Base-by-base conservation (phyloP, 148 eudicot genomes). In the Vaccinium corymbosum region DNA sequence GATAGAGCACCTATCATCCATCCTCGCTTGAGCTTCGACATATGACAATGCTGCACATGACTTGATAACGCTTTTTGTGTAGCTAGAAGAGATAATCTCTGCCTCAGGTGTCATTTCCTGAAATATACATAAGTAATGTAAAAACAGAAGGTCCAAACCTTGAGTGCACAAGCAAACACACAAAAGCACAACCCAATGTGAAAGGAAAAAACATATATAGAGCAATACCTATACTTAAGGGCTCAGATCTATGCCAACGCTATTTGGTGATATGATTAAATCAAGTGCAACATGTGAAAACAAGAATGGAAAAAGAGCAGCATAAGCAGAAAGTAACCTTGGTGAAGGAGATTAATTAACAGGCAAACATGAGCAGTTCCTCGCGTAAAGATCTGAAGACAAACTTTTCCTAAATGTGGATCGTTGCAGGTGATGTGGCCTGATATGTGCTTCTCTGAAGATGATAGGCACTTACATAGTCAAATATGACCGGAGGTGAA, bases 11-110 rank as follows among this genome's bases (percentile, higher is more conserved):
- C 98, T 93, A 82, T 97, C 99, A 86, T 97, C 99, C 99, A 97
- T 97, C 89, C 98, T 94, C 14, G 99, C 97, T 88, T 97, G 99
- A 86, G 99, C 99, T 86, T 97, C 99, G 75, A 97, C 94, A 87
- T 97, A 97, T 83, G 99, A 97, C 83, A 97, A 82, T 83, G 99
- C 99, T 57, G 99, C 95, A 89, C 93, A 92, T 85, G 99, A 97
- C 89, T 95, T 95, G 84, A 97, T 94, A 55, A 95, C 88, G 85
- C 98, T 93, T 91, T 97, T 97, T 78, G 98, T 93, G 86, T 87
- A 97, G 81, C 92, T 94, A 29, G 98, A 89, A 82, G 98, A 92
- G 78, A 97, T 90, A 81, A 97, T 92, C 48, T 97, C 97, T 70
- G 98, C 97, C 83, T 93, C 89, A 25, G 99, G 96, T 16, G 98